These are phyloP conservation scores for Hericium coralloides DNA, from an alignment of 768 basidiomycete genomes.

Conservation along the genomic window DNA sequence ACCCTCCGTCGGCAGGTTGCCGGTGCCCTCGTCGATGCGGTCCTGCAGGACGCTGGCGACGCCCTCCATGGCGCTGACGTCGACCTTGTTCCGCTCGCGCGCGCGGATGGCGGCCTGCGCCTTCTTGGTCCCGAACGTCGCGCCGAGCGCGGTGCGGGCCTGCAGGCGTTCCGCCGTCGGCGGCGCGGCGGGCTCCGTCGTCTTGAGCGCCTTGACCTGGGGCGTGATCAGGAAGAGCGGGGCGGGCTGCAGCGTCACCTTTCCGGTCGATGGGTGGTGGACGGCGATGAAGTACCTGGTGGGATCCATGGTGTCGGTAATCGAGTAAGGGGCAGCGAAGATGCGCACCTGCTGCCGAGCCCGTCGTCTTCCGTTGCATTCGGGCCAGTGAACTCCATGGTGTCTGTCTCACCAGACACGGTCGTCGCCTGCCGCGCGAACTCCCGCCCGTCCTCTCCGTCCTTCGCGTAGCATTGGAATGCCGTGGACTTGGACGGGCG, in stretches of 20 bases:
- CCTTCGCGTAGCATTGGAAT: conserved; percentile 52
- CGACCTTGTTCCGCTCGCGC: conserved; percentile 83
- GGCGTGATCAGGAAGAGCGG: conserved; percentile 64
- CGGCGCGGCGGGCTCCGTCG: conserved; percentile 39
- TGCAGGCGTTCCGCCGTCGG: conserved; percentile 48
- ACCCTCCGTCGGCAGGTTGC: conserved; percentile 64
- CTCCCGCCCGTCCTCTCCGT: conserved; percentile 18
- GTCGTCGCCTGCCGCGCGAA: conserved; percentile 30
- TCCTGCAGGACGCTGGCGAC: conserved; percentile 78
- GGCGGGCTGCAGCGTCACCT: conserved; percentile 59
- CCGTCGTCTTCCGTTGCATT: conserved; percentile 42
- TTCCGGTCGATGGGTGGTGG: conserved; percentile 66
- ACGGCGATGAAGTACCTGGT: conserved; percentile 77
- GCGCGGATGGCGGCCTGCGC: conserved; percentile 80
- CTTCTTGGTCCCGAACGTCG: conserved; percentile 93
- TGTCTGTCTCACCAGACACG: conserved; percentile 76
- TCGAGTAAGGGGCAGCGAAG: too few relatives aligned
- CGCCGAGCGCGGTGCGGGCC: conserved; percentile 73
- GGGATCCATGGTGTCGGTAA: neutral
- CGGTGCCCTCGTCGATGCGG: conserved; percentile 67
- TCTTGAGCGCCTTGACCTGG: conserved; percentile 79
- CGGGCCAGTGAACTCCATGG: conserved; percentile 73
- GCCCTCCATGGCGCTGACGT: conserved; percentile 79
- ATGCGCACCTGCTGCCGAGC: conserved; percentile 54
- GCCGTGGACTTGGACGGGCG: conserved; percentile 46